Evolutionary conservation across 768 basidiomycete species (phyloP).

Genomic region (Kwoniella sp.): DNA sequence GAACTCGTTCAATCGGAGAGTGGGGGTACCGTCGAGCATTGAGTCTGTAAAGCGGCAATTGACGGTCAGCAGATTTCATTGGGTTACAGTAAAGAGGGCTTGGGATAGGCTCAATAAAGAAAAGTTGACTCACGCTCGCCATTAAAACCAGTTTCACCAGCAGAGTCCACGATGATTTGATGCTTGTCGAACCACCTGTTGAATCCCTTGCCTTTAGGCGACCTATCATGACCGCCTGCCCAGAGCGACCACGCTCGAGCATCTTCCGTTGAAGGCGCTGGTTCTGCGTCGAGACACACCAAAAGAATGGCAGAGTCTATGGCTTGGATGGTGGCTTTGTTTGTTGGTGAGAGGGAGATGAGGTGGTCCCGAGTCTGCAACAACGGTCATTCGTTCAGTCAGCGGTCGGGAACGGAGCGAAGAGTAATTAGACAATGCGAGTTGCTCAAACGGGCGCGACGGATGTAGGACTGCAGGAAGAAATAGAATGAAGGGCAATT

Average conservation of each 20-base stretch:
- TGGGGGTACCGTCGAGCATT: slow-evolving; percentile 81
- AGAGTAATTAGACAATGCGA: too few species aligned
- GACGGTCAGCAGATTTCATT: too few species aligned
- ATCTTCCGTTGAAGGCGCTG: slow-evolving; percentile 71
- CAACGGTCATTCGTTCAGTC: neutral
- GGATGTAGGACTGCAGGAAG: too few species aligned
- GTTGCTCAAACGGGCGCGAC: too few species aligned
- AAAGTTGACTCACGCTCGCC: slow-evolving; percentile 66
- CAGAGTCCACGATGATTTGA: slow-evolving; percentile 89
- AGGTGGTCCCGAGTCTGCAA: slow-evolving; percentile 67
- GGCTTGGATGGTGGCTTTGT: slow-evolving; percentile 68
- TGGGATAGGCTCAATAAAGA: neutral
- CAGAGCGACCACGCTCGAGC: slow-evolving; percentile 79
- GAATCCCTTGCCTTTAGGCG: slow-evolving; percentile 65
- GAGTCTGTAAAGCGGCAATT: slow-evolving; percentile 36
- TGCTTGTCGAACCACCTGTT: slow-evolving; percentile 98
- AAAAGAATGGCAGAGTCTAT: slow-evolving; percentile 91
- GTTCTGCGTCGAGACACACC: slow-evolving; percentile 75
- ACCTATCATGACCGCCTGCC: slow-evolving; percentile 62
- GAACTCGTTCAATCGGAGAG: slow-evolving; percentile 93
- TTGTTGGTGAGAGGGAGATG: slow-evolving; percentile 67
- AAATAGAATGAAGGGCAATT: too few species aligned
- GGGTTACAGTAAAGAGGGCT: too few species aligned
- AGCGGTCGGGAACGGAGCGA: too few species aligned
- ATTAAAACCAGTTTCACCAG: slow-evolving; percentile 94